Evolutionary conservation across 2,329 filamentous ascomycete species (phyloP).

Genomic region (Claviceps monticola): DNA sequence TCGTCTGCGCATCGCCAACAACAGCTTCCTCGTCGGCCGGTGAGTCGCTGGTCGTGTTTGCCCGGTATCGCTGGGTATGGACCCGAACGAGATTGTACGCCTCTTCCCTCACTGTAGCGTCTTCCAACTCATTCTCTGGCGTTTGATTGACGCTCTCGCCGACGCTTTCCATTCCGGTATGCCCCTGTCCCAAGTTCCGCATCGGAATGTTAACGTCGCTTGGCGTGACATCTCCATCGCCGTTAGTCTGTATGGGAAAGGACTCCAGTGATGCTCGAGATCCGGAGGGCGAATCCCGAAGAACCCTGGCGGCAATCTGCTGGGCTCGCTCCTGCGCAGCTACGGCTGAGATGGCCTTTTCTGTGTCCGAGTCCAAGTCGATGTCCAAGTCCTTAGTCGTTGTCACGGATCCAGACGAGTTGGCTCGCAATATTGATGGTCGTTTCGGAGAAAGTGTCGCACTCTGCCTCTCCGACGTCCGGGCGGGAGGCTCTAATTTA

Average conservation of each 20-base stretch:
- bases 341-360: slow-evolving; percentile 20
- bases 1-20: slow-evolving; percentile 5
- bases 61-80: slow-evolving; percentile 21
- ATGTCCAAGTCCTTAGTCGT: slow-evolving; percentile 14
- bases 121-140: neutral
- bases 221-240: slow-evolving; percentile 13
- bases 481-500: slow-evolving; percentile 5
- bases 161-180: neutral
- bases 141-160: neutral
- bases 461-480: neutral
- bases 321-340: slow-evolving; percentile 30
- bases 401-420: slow-evolving; percentile 25
- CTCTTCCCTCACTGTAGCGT: slow-evolving; percentile 14
- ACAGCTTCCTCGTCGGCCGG: slow-evolving; percentile 7
- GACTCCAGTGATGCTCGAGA: slow-evolving; percentile 26
- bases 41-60: slow-evolving; percentile 4
- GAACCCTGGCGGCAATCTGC: slow-evolving; percentile 26
- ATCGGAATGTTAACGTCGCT: slow-evolving; percentile 18
- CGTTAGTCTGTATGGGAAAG: slow-evolving; percentile 16
- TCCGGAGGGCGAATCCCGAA: slow-evolving; percentile 21
- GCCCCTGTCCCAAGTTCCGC: slow-evolving; percentile 14
- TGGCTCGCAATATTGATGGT: slow-evolving; percentile 29
- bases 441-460: slow-evolving; percentile 14
- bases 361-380: slow-evolving; percentile 13
- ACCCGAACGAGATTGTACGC: slow-evolving; percentile 29